These are phyloP conservation scores for Botrytis paeoniae DNA, from an alignment of 2,329 filamentous ascomycete species.

Conservation along the genomic window DNA sequence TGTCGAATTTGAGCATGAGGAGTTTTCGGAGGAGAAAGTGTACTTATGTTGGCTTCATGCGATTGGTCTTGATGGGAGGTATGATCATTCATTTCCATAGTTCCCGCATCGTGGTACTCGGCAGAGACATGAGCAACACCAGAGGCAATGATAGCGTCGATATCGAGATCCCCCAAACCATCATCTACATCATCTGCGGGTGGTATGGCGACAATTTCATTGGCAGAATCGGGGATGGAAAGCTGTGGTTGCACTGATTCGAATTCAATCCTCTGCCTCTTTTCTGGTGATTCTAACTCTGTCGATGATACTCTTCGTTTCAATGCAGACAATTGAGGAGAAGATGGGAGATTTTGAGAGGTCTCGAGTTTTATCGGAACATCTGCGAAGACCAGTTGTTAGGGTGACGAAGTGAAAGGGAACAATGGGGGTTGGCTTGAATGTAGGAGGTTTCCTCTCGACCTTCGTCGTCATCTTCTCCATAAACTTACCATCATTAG, in stretches of 20 bases:
- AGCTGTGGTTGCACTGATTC: neutral
- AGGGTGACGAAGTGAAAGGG: neutral
- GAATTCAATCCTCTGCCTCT: slow-evolving; percentile 24
- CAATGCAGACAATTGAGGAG: slow-evolving; percentile 1
- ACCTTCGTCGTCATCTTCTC: neutral
- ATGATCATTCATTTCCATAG: neutral
- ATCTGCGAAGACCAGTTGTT: slow-evolving; percentile 5
- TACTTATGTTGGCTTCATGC: neutral
- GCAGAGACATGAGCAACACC: slow-evolving; percentile 9
- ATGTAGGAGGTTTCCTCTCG: neutral
- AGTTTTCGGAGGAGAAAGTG: neutral
- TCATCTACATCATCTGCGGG: neutral
- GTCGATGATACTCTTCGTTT: slow-evolving; percentile 12
- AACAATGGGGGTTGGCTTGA: neutral
- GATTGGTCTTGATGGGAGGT: neutral
- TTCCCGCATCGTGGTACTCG: slow-evolving; percentile 7
- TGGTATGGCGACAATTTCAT: neutral
- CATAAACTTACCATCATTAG: slow-evolving; percentile 12
- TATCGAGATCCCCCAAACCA: slow-evolving; percentile 7
- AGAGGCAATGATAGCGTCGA: slow-evolving; percentile 7
- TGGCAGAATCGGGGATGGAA: neutral
- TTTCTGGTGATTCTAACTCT: slow-evolving; percentile 15
- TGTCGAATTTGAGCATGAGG: neutral
- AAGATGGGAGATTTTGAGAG: neutral
- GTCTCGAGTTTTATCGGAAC: slow-evolving; percentile 11